Evolutionary conservation across 768 basidiomycete genomes (phyloP).

Genomic region (Pleurotus citrinopileatus): DNA sequence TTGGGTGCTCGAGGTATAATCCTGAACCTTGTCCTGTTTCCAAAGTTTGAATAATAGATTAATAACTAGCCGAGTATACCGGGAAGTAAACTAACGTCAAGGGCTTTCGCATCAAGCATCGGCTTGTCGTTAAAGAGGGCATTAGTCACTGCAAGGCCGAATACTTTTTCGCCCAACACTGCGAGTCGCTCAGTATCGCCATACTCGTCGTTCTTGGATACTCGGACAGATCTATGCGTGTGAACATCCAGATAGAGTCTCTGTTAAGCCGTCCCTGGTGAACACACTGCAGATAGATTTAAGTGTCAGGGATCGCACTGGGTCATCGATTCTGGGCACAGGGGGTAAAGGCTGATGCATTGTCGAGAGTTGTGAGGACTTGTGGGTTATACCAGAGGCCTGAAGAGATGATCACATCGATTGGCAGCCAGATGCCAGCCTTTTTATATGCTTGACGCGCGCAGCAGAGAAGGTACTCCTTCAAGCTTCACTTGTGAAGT

Average conservation of each 20-base stretch:
- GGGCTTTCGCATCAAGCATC: constrained; percentile 34
- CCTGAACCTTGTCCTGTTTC: constrained; percentile 22
- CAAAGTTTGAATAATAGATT: neutral
- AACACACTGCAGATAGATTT: neutral
- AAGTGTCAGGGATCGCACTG: constrained; percentile 19
- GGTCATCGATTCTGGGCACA: constrained; percentile 49
- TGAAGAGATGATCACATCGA: constrained; percentile 10
- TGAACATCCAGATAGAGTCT: constrained; percentile 45
- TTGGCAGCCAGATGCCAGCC: neutral
- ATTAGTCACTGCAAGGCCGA: constrained; percentile 50
- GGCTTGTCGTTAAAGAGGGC: constrained; percentile 48
- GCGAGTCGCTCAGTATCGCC: constrained; percentile 61
- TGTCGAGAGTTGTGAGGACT: constrained; percentile 13
- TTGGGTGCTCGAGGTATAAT: constrained; percentile 33
- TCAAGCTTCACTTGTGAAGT: too few relatives aligned
- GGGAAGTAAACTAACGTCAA: constrained; percentile 34
- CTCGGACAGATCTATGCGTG: constrained; percentile 44
- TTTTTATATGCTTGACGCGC: neutral
- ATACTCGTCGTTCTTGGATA: constrained; percentile 40
- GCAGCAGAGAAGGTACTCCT: constrained; percentile 1
- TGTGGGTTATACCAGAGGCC: constrained; percentile 12
- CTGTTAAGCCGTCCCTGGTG: constrained; percentile 17
- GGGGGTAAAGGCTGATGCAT: constrained; percentile 35
- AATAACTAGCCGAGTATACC: neutral
- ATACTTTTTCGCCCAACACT: constrained; percentile 50